phyloP scores from a whole-genome alignment of 2,329 filamentous ascomycete species.

The Sphaerostilbella broomeana region DNA sequence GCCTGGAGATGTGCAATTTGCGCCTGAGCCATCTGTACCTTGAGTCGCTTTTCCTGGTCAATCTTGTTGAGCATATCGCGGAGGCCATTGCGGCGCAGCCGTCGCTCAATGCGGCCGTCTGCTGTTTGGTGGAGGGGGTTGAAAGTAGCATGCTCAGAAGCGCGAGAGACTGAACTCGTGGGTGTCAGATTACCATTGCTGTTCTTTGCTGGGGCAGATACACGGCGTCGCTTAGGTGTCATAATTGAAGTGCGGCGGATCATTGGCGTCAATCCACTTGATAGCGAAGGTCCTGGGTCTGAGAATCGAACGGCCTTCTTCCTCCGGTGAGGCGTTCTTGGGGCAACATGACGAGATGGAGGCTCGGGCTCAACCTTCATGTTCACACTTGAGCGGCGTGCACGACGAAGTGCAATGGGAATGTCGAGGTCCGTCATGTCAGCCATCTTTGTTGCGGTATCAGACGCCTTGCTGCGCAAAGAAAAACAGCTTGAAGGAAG shows the following conservation, averaged over 20 bases:
- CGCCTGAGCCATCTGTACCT: conserved; percentile 31
- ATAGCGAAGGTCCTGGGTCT: conserved; percentile 42
- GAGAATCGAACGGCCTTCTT: conserved; percentile 54
- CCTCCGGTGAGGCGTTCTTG: conserved; percentile 25
- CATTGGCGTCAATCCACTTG: conserved; percentile 54
- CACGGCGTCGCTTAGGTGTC: conserved; percentile 35
- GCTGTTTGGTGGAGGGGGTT: conserved; percentile 46
- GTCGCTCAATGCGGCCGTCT: conserved; percentile 51
- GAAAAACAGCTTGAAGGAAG: too few relatives aligned
- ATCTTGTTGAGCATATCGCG: conserved; percentile 54
- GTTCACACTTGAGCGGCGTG: conserved; percentile 38
- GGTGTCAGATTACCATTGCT: conserved; percentile 14
- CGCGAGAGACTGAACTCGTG: conserved; percentile 4
- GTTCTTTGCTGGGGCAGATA: conserved; percentile 35
- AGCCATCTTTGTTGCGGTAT: background rate
- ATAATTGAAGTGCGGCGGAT: conserved; percentile 44
- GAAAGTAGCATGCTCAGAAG: conserved; percentile 27
- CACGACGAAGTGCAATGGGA: conserved; percentile 50
- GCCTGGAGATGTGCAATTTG: conserved; percentile 44
- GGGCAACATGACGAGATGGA: conserved; percentile 12
- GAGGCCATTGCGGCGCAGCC: conserved; percentile 48
- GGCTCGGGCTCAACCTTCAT: conserved; percentile 21
- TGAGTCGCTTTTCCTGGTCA: conserved; percentile 38
- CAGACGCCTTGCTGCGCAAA: too few relatives aligned
- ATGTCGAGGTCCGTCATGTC: conserved; percentile 37